Conservation (phyloP, 73 alveolate genomes). For the Diophrys sp. region DNA sequence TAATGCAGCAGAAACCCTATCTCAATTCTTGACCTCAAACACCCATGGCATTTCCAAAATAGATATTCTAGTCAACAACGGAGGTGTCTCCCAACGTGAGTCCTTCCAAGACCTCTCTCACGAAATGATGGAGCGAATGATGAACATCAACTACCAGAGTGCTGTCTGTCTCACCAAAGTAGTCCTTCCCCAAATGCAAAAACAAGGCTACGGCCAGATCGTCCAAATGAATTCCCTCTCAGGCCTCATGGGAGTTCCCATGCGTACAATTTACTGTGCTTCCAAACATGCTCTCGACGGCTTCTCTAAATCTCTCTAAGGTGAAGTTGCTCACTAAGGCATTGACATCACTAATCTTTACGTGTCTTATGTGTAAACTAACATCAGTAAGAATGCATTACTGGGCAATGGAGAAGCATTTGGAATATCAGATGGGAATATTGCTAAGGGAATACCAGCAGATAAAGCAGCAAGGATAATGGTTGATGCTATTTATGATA, state of each 20-base stretch:
- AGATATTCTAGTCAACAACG: conserved; percentile 56
- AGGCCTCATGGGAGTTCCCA: conserved; percentile 60
- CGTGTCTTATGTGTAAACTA: conserved; percentile 53
- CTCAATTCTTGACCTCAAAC: neutral
- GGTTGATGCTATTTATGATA: conserved; percentile 28
- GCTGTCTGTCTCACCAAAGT: conserved; percentile 37
- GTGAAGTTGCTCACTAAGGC: conserved; percentile 32
- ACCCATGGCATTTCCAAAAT: neutral
- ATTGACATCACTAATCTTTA: conserved; percentile 32
- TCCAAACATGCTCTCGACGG: conserved; percentile 57
- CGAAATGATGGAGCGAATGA: conserved; percentile 31
- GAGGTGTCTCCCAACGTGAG: conserved; percentile 59
- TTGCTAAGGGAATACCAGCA: conserved; percentile 45
- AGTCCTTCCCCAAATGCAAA: conserved; percentile 33
- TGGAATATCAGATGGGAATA: conserved; percentile 52
- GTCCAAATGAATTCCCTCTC: conserved; percentile 49
- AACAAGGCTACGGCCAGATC: conserved; percentile 33
- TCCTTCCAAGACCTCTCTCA: conserved; percentile 35
- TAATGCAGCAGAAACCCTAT: conserved; percentile 9
- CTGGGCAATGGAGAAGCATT: conserved; percentile 52
- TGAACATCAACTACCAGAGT: conserved; percentile 52
- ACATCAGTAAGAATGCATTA: conserved; percentile 59
- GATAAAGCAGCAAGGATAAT: conserved; percentile 39
- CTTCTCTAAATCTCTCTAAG: conserved; percentile 31
- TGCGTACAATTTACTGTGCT: conserved; percentile 60